These are phyloP conservation scores for Rossbeevera mucosa DNA, from an alignment of 768 basidiomycete genomes.

Conservation along the genomic window DNA sequence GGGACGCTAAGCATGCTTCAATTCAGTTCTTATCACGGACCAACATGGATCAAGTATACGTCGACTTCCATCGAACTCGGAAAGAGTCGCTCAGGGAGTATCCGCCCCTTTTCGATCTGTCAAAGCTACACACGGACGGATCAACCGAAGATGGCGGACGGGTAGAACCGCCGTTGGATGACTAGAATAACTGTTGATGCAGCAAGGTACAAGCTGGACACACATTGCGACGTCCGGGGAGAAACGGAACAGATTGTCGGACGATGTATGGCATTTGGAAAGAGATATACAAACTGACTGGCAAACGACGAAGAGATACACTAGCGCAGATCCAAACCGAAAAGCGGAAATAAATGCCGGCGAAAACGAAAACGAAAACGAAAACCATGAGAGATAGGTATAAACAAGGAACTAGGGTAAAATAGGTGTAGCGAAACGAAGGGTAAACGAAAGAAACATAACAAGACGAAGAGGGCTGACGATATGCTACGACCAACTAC, in stretches of 20 bases:
- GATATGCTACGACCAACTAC: constrained; percentile 13
- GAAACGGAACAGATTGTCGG: not conserved
- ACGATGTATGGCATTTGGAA: constrained; percentile 2
- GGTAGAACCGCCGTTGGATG: constrained; percentile 9
- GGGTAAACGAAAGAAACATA: not conserved
- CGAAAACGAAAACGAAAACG: not conserved
- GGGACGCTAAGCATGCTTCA: constrained; percentile 28
- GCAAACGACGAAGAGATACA: constrained; percentile 17
- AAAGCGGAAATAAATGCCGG: not conserved
- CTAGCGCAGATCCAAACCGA: not conserved
- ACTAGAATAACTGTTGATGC: no score
- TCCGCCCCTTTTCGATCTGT: constrained; percentile 24
- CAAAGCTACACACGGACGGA: constrained; percentile 18
- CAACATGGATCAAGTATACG: constrained; percentile 32
- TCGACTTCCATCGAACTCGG: constrained; percentile 20
- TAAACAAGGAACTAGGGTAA: not conserved
- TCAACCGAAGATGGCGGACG: constrained; percentile 17
- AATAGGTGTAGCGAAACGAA: not conserved
- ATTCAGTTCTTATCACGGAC: constrained; percentile 40
- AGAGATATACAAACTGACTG: not conserved
- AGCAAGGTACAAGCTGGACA: no score
- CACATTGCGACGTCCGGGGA: no score
- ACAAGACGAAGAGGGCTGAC: not conserved
- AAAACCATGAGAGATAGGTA: not conserved
- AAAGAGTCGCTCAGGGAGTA: constrained; percentile 13